These are phyloP conservation scores for Pezicula neosporulosa DNA, from an alignment of 2,329 filamentous ascomycete genomes.

Conservation along the genomic window DNA sequence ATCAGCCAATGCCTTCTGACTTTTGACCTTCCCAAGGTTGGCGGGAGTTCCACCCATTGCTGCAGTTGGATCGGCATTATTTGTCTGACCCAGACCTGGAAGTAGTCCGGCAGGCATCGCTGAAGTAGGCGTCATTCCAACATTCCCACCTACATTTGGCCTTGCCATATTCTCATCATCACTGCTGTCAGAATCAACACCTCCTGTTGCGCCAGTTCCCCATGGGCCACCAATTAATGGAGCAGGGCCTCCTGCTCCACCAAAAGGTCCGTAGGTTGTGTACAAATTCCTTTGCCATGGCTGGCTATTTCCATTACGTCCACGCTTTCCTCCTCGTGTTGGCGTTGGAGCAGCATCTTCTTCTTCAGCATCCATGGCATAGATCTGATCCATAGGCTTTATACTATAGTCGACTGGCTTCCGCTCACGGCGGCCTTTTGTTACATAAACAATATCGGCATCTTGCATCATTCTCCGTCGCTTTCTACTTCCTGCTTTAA, in stretches of 20 bases:
- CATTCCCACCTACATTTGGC: constrained; percentile 57
- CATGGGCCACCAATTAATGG: constrained; percentile 59
- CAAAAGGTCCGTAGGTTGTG: constrained; percentile 90
- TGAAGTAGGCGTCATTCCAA: constrained; percentile 60
- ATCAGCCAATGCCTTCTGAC: constrained; percentile 87
- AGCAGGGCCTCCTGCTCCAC: constrained; percentile 68
- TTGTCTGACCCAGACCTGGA: constrained; percentile 46
- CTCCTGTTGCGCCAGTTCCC: constrained; percentile 70
- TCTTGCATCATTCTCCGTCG: constrained; percentile 46
- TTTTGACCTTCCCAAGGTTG: constrained; percentile 90
- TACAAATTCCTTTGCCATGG: constrained; percentile 79
- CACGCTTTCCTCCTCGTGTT: constrained; percentile 59
- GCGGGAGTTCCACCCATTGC: constrained; percentile 61
- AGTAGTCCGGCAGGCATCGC: constrained; percentile 48
- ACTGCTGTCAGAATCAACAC: constrained; percentile 91
- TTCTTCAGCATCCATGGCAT: constrained; percentile 72
- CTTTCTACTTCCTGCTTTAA: constrained; percentile 44
- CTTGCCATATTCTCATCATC: constrained; percentile 82
- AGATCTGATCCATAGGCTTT: constrained; percentile 67
- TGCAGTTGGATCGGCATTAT: constrained; percentile 53
- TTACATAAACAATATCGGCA: constrained; percentile 56
- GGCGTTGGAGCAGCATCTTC: constrained; percentile 66
- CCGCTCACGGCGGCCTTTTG: constrained; percentile 50
- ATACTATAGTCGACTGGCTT: constrained; percentile 84
- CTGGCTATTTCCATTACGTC: constrained; percentile 40